phyloP scores from a whole-genome alignment of 306 rosid genomes.

The Astragalus membranaceus region DNA sequence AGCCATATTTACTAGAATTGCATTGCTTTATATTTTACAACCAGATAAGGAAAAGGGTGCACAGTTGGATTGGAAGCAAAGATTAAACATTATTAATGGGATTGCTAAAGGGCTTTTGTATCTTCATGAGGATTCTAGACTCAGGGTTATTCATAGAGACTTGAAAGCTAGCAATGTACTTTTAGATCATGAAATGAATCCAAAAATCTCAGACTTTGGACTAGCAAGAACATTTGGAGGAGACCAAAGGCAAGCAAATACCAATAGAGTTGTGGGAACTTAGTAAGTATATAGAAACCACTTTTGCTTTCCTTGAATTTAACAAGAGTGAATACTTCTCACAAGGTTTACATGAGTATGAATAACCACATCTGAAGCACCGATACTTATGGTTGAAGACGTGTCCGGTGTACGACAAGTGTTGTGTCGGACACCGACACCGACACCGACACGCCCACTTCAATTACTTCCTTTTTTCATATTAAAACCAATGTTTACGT shows the following conservation, averaged over 20 bases:
- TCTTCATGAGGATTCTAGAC: slow-evolving; percentile 53
- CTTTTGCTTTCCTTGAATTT: neutral
- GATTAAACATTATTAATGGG: slow-evolving; percentile 37
- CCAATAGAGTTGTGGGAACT: slow-evolving; percentile 18
- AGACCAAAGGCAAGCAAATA: slow-evolving; percentile 32
- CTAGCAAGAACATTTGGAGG: slow-evolving; percentile 41
- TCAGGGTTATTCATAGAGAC: slow-evolving; percentile 51
- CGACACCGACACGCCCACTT: too few species aligned
- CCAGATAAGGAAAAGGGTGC: slow-evolving; percentile 28
- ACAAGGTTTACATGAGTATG: neutral
- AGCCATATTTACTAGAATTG: neutral
- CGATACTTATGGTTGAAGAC: too few species aligned
- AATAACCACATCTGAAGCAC: neutral
- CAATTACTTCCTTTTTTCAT: too few species aligned
- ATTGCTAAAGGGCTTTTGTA: slow-evolving; percentile 51
- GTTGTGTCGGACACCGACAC: too few species aligned
- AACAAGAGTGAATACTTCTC: neutral
- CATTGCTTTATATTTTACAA: neutral
- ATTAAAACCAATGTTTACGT: too few species aligned
- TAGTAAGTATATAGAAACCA: slow-evolving; percentile 22
- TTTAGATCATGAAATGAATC: slow-evolving; percentile 37
- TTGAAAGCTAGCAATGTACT: slow-evolving; percentile 49
- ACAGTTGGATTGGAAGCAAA: slow-evolving; percentile 30
- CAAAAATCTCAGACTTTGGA: slow-evolving; percentile 59
- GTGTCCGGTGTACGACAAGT: too few species aligned